Percentiles rank a stretch among this genome's conserved stretches.
These are phyloP conservation scores for Sideroxylon spinosum DNA, from an alignment of 179 eudicot genomes.

Conservation along the genomic window DNA sequence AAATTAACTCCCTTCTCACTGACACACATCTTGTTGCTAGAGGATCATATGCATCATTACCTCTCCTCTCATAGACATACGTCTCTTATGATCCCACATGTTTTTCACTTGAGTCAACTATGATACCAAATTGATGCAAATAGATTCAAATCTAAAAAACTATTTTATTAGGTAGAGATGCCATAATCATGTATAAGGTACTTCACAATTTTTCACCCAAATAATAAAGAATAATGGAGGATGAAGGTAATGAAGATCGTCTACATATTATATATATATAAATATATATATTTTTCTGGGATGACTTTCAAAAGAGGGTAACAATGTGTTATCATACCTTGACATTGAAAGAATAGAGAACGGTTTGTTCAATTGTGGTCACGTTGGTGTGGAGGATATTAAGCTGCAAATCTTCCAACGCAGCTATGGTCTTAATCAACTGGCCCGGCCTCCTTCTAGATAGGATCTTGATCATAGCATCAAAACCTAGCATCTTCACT, in stretches of 20 bases:
- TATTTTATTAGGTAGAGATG: too few species aligned
- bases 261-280: background rate
- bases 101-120: too few species aligned
- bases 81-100: too few species aligned
- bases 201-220: too few species aligned
- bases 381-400: constrained; percentile 78
- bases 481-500: constrained; percentile 75
- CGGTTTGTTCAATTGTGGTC: constrained; percentile 85
- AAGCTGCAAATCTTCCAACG: constrained; percentile 71
- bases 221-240: too few species aligned
- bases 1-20: too few species aligned
- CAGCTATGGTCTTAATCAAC: constrained; percentile 68
- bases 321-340: constrained; percentile 46
- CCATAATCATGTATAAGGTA: too few species aligned
- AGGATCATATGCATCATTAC: too few species aligned
- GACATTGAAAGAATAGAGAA: constrained; percentile 84
- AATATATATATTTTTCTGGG: background rate
- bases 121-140: too few species aligned
- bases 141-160: too few species aligned
- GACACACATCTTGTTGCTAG: too few species aligned
- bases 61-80: too few species aligned
- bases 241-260: background rate
- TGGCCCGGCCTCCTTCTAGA: constrained; percentile 81
- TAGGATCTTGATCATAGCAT: constrained; percentile 80
- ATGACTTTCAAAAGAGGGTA: background rate